Evolutionary conservation across 129 eudicot species (phyloP).

Genomic region (Pulicaria dysenterica): DNA sequence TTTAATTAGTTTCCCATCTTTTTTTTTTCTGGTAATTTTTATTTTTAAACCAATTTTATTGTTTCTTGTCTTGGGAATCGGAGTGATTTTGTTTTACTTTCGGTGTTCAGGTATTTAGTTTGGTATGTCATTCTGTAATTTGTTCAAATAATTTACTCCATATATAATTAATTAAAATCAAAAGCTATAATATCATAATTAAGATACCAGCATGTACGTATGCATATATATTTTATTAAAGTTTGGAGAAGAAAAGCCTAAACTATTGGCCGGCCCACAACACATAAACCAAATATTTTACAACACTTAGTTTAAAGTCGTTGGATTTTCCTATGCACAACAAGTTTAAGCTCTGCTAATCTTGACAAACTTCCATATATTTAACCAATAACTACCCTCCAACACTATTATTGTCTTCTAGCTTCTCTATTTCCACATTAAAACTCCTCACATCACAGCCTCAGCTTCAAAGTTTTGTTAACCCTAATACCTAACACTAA

Average conservation of each 20-base stretch:
- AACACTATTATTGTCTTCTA: slow-evolving; percentile 30
- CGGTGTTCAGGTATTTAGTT: too few species aligned
- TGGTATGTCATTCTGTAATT: too few species aligned
- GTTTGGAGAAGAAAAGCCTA: slow-evolving; percentile 13
- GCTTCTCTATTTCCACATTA: background rate
- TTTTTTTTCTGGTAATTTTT: too few species aligned
- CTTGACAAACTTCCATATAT: slow-evolving; percentile 28
- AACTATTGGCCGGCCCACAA: slow-evolving; percentile 35
- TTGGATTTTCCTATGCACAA: slow-evolving; percentile 34
- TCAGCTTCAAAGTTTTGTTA: slow-evolving; percentile 32
- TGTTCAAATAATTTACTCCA: background rate
- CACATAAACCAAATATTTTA: background rate
- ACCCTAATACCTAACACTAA: slow-evolving; percentile 6
- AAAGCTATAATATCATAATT: background rate
- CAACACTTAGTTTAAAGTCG: slow-evolving; percentile 13
- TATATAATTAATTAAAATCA: background rate
- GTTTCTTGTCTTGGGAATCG: too few species aligned
- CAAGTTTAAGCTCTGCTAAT: slow-evolving; percentile 11
- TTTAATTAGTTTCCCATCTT: too few species aligned
- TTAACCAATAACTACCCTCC: slow-evolving; percentile 46
- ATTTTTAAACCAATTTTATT: too few species aligned
- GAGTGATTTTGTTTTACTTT: too few species aligned
- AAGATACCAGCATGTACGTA: background rate
- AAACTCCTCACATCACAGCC: slow-evolving; percentile 23
- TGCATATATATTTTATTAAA: background rate